Evolutionary conservation across 495 filamentous ascomycete species (phyloP), one percentile per base, ranked within the genome.

Genomic region (Penicillium waksmanii): DNA sequence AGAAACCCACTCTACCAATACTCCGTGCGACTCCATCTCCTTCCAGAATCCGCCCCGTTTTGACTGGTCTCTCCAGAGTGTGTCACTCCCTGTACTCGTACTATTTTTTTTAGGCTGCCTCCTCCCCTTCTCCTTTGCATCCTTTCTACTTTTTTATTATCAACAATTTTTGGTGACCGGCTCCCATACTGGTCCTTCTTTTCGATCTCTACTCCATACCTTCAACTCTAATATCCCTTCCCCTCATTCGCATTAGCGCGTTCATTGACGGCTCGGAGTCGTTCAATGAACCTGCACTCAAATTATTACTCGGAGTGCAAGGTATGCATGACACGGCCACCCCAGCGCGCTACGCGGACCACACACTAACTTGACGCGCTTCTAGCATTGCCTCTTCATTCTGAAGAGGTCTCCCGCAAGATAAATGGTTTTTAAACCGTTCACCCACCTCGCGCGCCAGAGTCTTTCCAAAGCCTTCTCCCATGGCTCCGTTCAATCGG

Each of bases 401-500:
- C 60, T 78, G 77, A 81, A 79, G 77, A 77, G 78, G 73, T 81
- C 72, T 60, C 75, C 76, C 62, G 72, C 80, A 63, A 81, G 76
- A 87, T 88, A 87, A 90, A 92, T 92, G 89, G 87, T 91, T 67
- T 89, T 91, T 76, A 90, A 90, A 72, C 82, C 84, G 66, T 87
- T 89, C 65, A 85, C 93, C 80, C 90, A 92, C 77, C 88, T 98
- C 84, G 91, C 96, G 85, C 95, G 96, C 78, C 91, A 93, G 80
- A 94, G 90, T 87, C 89, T 97, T 71, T 85, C 90, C 65, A 98
- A 98, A 84, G 89, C 92, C 74, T 88, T 98, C 74, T 93, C 92
- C 72, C 92, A 96, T 84, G 94, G 93, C 77, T 97, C 96, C 83
- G 91, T 92, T 73, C 94, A 97, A 73, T 96, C 94, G 63, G 87